Conservation (phyloP, 208 protist genomes). For the Trichomonas gallinae region DNA sequence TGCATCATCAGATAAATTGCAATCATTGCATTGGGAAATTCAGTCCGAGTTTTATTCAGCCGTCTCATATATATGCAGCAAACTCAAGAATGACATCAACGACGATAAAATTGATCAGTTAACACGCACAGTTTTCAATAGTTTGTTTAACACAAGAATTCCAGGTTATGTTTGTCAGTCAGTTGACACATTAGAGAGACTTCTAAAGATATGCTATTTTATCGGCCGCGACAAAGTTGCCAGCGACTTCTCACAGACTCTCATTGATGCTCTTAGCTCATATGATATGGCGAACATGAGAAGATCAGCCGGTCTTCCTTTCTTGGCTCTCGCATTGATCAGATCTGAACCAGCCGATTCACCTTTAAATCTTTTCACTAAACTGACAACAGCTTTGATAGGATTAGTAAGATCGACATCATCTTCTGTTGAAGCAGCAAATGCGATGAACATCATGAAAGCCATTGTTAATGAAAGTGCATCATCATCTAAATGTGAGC, state of each 20-base stretch:
- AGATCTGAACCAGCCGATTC: background rate
- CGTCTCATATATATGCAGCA: background rate
- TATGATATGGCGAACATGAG: conserved; percentile 9
- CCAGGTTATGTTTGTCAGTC: background rate
- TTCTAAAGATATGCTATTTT: background rate
- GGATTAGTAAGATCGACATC: background rate
- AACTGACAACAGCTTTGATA: background rate
- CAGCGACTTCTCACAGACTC: background rate
- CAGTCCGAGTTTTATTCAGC: background rate
- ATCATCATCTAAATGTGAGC: background rate
- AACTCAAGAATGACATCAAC: background rate
- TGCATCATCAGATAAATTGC: background rate
- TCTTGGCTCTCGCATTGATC: background rate
- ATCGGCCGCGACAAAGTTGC: background rate
- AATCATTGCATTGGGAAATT: background rate
- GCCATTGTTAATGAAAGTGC: background rate
- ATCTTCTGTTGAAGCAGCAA: background rate
- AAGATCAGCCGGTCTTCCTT: background rate
- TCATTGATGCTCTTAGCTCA: background rate
- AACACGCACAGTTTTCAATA: background rate
- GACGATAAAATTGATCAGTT: background rate
- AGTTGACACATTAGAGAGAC: background rate
- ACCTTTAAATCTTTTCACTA: background rate
- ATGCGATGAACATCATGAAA: background rate
- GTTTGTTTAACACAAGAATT: background rate